phyloP scores from a whole-genome alignment of 495 filamentous ascomycete species.

The Sphaerosporella brunnea region DNA sequence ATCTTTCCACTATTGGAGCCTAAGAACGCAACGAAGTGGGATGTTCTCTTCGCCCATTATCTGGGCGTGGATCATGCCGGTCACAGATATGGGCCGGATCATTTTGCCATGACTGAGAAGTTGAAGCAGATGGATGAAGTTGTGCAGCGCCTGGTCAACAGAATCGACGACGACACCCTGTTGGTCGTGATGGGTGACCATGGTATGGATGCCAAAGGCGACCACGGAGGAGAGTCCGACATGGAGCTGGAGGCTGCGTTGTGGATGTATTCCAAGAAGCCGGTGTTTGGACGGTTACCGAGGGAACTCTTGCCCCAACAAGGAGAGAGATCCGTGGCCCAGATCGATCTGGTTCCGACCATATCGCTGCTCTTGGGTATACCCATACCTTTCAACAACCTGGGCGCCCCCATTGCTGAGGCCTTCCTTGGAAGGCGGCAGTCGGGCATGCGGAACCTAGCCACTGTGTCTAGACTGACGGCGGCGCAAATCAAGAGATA shows the following conservation, averaged over 20 bases:
- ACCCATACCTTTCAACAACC: slow-evolving; percentile 91
- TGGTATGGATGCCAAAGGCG: slow-evolving; percentile 93
- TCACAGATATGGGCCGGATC: slow-evolving; percentile 86
- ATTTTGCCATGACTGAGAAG: slow-evolving; percentile 79
- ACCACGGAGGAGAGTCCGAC: slow-evolving; percentile 91
- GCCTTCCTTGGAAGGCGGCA: slow-evolving; percentile 59
- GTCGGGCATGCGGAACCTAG: slow-evolving; percentile 50
- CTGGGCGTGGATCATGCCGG: slow-evolving; percentile 95
- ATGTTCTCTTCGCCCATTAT: slow-evolving; percentile 81
- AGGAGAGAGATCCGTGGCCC: slow-evolving; percentile 44
- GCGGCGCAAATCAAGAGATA: slow-evolving; percentile 81
- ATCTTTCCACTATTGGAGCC: slow-evolving; percentile 64
- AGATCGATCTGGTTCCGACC: slow-evolving; percentile 92
- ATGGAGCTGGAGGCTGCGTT: slow-evolving; percentile 86
- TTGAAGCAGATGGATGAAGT: slow-evolving; percentile 78
- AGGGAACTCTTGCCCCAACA: slow-evolving; percentile 17
- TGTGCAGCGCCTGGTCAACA: slow-evolving; percentile 49
- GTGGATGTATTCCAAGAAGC: slow-evolving; percentile 92
- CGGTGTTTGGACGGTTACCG: slow-evolving; percentile 54
- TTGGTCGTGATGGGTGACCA: slow-evolving; percentile 96
- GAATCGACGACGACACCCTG: slow-evolving; percentile 67
- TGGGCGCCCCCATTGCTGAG: slow-evolving; percentile 88
- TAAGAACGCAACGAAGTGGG: slow-evolving; percentile 54
- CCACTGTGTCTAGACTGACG: slow-evolving; percentile 53
- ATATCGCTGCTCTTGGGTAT: slow-evolving; percentile 70